phyloP scores from a whole-genome alignment of 176 grass and related monocot species.

The Aegilops bicornis region DNA sequence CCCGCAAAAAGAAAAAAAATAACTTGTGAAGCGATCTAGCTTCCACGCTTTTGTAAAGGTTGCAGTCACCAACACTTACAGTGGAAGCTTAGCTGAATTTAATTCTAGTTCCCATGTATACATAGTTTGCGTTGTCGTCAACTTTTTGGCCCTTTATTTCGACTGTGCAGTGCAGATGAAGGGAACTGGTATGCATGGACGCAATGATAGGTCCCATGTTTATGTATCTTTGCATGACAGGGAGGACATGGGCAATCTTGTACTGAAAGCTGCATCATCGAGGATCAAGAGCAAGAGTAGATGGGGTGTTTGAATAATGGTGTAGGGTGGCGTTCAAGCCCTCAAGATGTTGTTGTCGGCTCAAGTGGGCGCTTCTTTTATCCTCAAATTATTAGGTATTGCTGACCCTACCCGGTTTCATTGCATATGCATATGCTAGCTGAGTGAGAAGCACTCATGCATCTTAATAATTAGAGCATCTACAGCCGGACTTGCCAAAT shows the following conservation, averaged over 20 bases:
- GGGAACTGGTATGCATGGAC: conserved; percentile 20
- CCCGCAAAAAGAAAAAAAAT: too few species aligned
- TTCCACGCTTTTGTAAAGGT: too few species aligned
- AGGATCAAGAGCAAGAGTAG: not conserved
- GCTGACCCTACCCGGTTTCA: conserved; percentile 10
- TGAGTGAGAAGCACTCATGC: not conserved
- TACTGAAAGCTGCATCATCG: conserved; percentile 29
- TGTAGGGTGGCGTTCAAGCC: conserved; percentile 47
- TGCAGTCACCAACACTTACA: too few species aligned
- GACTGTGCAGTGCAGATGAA: not conserved
- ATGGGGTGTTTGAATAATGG: conserved; percentile 55
- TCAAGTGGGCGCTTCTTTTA: conserved; percentile 29
- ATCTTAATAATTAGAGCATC: too few species aligned
- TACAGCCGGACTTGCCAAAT: too few species aligned
- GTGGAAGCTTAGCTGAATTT: too few species aligned
- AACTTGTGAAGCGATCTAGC: too few species aligned
- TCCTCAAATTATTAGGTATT: not conserved
- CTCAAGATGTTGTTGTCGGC: conserved; percentile 53
- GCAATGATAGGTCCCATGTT: conserved; percentile 42
- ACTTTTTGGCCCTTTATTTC: too few species aligned
- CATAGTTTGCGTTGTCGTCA: too few species aligned
- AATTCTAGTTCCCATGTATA: too few species aligned
- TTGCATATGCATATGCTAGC: not conserved
- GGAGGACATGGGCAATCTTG: not conserved
- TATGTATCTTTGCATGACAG: conserved; percentile 46